A percentile compares a stretch with the other conserved stretches of the same genome.
Conservation (phyloP, 164 flowering plant species). For the Berberis vulgaris region DNA sequence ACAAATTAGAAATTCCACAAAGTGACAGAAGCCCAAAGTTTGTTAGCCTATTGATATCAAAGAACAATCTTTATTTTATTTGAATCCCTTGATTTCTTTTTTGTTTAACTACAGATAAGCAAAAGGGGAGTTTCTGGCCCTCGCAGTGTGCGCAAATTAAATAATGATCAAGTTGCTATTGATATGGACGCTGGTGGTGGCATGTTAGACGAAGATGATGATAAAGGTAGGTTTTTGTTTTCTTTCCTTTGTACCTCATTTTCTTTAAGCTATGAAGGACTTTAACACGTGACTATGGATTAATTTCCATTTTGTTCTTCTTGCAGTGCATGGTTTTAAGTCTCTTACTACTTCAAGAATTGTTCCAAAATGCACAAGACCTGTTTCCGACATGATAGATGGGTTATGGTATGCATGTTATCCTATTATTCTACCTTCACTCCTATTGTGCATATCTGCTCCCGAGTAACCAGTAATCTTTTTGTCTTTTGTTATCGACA, state of each 20-base stretch:
- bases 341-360: conserved; percentile 82
- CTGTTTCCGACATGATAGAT: conserved; percentile 77
- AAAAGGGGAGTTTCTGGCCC: conserved; percentile 51
- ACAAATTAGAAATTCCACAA: no score
- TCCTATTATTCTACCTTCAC: not conserved
- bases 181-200: conserved; percentile 46
- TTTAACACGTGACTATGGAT: not conserved
- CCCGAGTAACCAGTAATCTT: not conserved
- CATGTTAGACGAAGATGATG: conserved; percentile 76
- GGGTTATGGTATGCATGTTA: conserved; percentile 66
- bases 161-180: conserved; percentile 85
- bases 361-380: conserved; percentile 82
- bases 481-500: conserved; percentile 15
- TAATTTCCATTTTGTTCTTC: not conserved
- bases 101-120: conserved; percentile 37
- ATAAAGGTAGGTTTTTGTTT: conserved; percentile 52
- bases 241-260: not conserved
- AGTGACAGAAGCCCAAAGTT: no score
- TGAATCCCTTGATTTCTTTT: not conserved
- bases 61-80: no score
- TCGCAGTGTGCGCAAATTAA: conserved; percentile 70
- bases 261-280: not conserved
- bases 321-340: conserved; percentile 87
- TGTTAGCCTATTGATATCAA: no score
- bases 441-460: not conserved